Evolutionary conservation across 192 early-diverging fungal genomes (phyloP).

Genomic region (Glomus cerebriforme): DNA sequence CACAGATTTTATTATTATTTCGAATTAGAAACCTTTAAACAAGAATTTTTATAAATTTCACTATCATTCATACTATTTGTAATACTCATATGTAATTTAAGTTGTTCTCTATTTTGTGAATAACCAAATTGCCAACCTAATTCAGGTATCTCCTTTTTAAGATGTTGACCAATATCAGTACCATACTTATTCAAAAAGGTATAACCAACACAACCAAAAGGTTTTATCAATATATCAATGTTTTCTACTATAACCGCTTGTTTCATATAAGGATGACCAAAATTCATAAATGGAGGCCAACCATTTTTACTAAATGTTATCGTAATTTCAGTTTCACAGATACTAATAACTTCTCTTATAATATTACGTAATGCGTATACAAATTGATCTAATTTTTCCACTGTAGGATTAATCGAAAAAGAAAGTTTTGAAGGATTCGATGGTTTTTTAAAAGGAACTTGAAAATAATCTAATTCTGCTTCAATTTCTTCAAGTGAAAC

Average conservation of each 20-base stretch:
- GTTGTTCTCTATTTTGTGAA: conserved; percentile 17
- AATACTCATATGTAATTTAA: conserved; percentile 4
- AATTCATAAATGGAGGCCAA: not conserved
- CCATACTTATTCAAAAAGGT: not conserved
- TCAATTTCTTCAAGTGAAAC: not conserved
- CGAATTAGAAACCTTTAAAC: not conserved
- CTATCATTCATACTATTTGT: not conserved
- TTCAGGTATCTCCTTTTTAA: not conserved
- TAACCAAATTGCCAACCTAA: conserved; percentile 11
- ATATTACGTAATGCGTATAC: not conserved
- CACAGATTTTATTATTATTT: not conserved
- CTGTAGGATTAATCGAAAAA: not conserved
- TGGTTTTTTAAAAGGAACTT: conserved; percentile 3
- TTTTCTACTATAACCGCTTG: not conserved
- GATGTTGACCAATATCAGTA: not conserved
- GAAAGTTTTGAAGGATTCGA: not conserved
- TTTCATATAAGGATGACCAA: conserved; percentile 1
- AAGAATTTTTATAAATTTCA: not conserved
- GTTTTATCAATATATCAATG: not conserved
- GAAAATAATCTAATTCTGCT: conserved; percentile 21
- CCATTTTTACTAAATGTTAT: conserved; percentile 15
- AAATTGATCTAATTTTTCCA: conserved; percentile 16
- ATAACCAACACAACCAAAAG: conserved; percentile 11
- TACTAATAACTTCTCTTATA: not conserved
- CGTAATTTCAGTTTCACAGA: not conserved